Conservation (phyloP, 176 grass and related monocot species). For the Rhynchospora pubera region DNA sequence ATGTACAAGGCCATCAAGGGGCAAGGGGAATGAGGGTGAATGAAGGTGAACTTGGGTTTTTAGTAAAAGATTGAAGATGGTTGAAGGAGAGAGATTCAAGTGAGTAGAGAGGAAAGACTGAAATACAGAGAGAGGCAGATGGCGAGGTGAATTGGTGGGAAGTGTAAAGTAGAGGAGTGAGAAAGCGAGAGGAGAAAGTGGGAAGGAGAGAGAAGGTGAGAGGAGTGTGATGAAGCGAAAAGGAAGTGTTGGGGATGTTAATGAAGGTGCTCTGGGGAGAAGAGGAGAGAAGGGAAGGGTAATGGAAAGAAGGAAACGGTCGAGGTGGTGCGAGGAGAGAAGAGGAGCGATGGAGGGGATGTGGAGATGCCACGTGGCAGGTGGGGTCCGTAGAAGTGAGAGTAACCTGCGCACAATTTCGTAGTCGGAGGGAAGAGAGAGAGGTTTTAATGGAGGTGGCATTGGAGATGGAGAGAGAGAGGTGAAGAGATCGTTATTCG, state of each 20-base stretch:
- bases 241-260: conserved; percentile 31
- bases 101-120: conserved; percentile 8
- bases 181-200: conserved; percentile 15
- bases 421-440: conserved; percentile 20
- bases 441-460: neutral
- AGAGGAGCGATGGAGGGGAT: conserved; percentile 22
- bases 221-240: conserved; percentile 26
- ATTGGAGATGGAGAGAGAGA: neutral
- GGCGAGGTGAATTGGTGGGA: neutral
- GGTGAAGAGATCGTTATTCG: neutral
- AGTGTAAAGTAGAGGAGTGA: conserved; percentile 17
- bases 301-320: conserved; percentile 29
- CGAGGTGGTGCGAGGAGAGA: conserved; percentile 35
- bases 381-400: conserved; percentile 29
- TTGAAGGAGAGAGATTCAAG: neutral
- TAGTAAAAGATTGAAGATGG: neutral
- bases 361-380: conserved; percentile 26
- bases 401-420: conserved; percentile 19
- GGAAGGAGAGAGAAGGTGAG: neutral
- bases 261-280: conserved; percentile 14
- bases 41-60: conserved; percentile 9
- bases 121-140: neutral
- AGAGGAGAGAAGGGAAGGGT: conserved; percentile 18
- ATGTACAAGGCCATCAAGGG: conserved; percentile 15
- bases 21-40: conserved; percentile 2